Evolutionary conservation across 805 yeast species (phyloP), one percentile per base, ranked within the genome.

Genomic region (Cyberlindnera mycetangii): DNA sequence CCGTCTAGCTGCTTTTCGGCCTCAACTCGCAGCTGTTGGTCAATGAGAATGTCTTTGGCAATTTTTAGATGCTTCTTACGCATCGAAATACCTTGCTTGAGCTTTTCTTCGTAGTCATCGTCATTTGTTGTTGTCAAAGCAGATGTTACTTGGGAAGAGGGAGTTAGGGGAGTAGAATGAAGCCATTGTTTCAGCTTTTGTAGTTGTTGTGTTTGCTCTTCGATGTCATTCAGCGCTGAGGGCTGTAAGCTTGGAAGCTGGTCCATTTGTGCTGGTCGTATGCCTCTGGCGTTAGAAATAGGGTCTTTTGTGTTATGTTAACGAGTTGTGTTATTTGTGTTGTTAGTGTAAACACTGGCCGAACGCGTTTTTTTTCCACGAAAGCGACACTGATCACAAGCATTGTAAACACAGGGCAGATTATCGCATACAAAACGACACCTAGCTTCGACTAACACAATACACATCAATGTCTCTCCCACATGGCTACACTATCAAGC

Each of bases 401-500:
- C 25, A 22, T 22, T 22, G 7, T n/a, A n/a, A n/a, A n/a, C n/a
- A n/a, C n/a, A n/a, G n/a, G n/a, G n/a, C n/a, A n/a, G n/a, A n/a
- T n/a, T n/a, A n/a, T n/a, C n/a, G n/a, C n/a, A n/a, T n/a, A n/a
- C n/a, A n/a, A n/a, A n/a, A n/a, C n/a, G n/a, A n/a, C n/a, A n/a
- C n/a, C n/a, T n/a, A n/a, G n/a, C n/a, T n/a, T n/a, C n/a, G n/a
- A n/a, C n/a, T n/a, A n/a, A n/a, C n/a, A n/a, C n/a, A n/a, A n/a
- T n/a, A 17, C 16, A 19, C 18, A 27, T 32, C 8, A n/a, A 48
- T 42, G 42, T 33, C 51, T 8, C 61, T 79, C 22, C 89, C 90
- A n/a, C 68, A 64, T n/a, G 89, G 85, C 1, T 89, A 85, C 67
- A 61, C 66, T 1, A 68, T 89, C 42, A 76, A 97, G 55, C 71